phyloP scores from a whole-genome alignment of 352 stramenopile genomes.

The Phytophthora cactorum region DNA sequence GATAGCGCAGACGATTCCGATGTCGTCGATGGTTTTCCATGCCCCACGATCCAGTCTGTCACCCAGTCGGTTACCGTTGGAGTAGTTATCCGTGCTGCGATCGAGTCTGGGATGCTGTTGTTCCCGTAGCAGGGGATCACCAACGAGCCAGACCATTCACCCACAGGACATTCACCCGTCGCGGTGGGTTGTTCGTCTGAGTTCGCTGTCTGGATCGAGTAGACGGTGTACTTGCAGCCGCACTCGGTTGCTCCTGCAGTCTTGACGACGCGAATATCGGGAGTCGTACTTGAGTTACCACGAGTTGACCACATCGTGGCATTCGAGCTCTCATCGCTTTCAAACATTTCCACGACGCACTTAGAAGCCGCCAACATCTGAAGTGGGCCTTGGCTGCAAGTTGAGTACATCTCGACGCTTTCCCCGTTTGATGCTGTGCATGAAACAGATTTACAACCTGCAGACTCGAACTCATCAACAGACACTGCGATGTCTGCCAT shows the following conservation, averaged over 20 bases:
- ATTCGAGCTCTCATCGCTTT: slow-evolving; percentile 5
- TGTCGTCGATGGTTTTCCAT: slow-evolving; percentile 2
- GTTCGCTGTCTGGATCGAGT: slow-evolving; percentile 25
- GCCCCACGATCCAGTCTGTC: slow-evolving; percentile 32
- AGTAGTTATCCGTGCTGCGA: slow-evolving; percentile 13
- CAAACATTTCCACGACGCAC: slow-evolving; percentile 27
- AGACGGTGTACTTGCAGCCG: slow-evolving; percentile 24
- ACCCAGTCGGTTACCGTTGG: slow-evolving; percentile 31
- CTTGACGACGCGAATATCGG: slow-evolving; percentile 26
- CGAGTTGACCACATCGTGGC: slow-evolving; percentile 26
- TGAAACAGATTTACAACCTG: slow-evolving; percentile 16
- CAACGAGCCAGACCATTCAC: slow-evolving; percentile 26
- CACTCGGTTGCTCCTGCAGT: slow-evolving; percentile 17
- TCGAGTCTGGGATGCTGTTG: slow-evolving; percentile 9
- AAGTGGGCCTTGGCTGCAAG: slow-evolving; percentile 21
- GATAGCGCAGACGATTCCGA: slow-evolving; percentile 1
- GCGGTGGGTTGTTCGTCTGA: not conserved
- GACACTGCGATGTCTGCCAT: slow-evolving; percentile 36
- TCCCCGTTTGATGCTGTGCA: slow-evolving; percentile 20
- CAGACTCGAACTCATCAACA: slow-evolving; percentile 15
- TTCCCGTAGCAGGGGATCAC: slow-evolving; percentile 44
- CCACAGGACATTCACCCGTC: slow-evolving; percentile 18
- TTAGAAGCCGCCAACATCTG: slow-evolving; percentile 27
- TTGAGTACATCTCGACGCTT: slow-evolving; percentile 12
- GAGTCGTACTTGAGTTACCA: slow-evolving; percentile 10